Conservation (phyloP, 768 basidiomycete species). For the Xerocomellus chrysenteron region DNA sequence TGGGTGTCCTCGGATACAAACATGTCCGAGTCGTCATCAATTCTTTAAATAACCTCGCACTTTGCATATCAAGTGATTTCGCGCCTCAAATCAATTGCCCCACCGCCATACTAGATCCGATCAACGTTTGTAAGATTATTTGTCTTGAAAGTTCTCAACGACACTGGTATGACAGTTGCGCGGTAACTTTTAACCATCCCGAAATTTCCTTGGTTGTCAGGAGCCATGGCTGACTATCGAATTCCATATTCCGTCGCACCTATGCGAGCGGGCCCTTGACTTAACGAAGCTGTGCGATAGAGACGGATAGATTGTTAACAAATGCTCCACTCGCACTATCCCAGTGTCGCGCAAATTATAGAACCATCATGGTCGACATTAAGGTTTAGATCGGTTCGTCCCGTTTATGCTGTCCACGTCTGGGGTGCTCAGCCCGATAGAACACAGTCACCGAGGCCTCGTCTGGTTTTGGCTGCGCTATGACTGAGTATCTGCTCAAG, state of each 20-base stretch:
- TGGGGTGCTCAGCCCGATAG: not conserved
- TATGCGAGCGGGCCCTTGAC: too few relatives aligned
- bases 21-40: not conserved
- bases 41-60: not conserved
- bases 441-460: constrained; percentile 35
- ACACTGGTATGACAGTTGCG: not conserved
- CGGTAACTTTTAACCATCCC: not conserved
- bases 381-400: not conserved
- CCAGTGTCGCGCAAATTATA: not conserved
- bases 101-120: not conserved
- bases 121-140: not conserved
- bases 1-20: not conserved
- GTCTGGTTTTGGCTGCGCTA: constrained; percentile 38
- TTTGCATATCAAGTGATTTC: too few relatives aligned
- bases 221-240: not conserved
- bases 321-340: not conserved
- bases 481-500: constrained; percentile 34
- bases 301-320: not conserved
- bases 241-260: not conserved
- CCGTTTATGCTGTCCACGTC: not conserved
- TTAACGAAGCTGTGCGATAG: not conserved
- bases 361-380: constrained; percentile 13
- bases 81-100: too few relatives aligned
- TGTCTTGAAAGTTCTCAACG: not conserved
- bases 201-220: not conserved